phyloP scores from a whole-genome alignment of 2,329 filamentous ascomycete species.

The Plectosphaerella plurivora region DNA sequence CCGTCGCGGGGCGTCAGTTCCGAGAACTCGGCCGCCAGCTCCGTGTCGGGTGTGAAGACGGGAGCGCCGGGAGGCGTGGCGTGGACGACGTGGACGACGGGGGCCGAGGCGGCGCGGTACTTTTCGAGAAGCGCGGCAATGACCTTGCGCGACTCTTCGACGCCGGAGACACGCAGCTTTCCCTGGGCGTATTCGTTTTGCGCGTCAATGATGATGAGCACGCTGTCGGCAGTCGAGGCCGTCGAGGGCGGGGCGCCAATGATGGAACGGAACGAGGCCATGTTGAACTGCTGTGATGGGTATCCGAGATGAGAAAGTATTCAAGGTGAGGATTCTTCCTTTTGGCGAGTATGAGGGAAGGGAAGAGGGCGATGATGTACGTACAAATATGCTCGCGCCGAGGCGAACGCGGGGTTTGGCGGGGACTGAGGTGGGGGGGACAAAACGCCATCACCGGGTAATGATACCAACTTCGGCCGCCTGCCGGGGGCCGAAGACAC shows the following conservation, averaged over 20 bases:
- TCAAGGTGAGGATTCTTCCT: too few relatives aligned
- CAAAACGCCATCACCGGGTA: too few relatives aligned
- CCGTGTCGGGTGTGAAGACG: slow-evolving; percentile 59
- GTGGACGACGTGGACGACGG: slow-evolving; percentile 59
- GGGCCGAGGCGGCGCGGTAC: slow-evolving; percentile 49
- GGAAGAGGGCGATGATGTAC: too few relatives aligned
- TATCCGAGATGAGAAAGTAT: too few relatives aligned
- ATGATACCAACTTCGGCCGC: too few relatives aligned
- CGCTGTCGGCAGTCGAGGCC: slow-evolving; percentile 52
- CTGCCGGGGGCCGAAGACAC: too few relatives aligned
- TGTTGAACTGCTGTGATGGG: not conserved
- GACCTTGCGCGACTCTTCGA: slow-evolving; percentile 46
- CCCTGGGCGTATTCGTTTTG: slow-evolving; percentile 66
- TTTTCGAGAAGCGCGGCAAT: slow-evolving; percentile 54
- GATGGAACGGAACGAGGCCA: slow-evolving; percentile 37
- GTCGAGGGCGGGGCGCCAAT: slow-evolving; percentile 51
- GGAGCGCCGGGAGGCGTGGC: slow-evolving; percentile 55
- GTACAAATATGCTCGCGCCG: too few relatives aligned
- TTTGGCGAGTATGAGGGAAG: too few relatives aligned
- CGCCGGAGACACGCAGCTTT: slow-evolving; percentile 49
- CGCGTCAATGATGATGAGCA: slow-evolving; percentile 64
- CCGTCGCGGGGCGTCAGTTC: slow-evolving; percentile 48
- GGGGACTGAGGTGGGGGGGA: too few relatives aligned
- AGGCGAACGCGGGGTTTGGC: too few relatives aligned
- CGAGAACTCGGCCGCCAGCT: slow-evolving; percentile 55